Percentiles rank a stretch among this genome's conserved stretches.
Conservation (phyloP, 306 rosid species). For the Cicer pinnatifidum region DNA sequence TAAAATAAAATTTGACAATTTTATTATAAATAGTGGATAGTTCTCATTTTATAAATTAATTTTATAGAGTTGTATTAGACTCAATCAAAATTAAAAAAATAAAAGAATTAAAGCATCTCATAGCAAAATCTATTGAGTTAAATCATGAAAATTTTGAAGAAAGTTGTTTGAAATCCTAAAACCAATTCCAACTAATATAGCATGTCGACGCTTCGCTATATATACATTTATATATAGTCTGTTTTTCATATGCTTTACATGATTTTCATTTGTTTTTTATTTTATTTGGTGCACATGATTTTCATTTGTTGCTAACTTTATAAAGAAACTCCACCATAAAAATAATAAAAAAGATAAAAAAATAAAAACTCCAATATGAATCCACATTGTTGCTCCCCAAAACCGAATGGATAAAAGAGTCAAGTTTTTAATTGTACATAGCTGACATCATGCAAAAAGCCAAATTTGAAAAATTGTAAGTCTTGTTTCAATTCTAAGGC, state of each 20-base stretch:
- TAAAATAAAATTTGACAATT: too few species aligned
- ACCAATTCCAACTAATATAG: neutral
- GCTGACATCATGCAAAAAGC: constrained; percentile 41
- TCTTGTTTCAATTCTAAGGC: neutral
- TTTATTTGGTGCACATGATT: neutral
- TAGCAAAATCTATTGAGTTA: constrained; percentile 17
- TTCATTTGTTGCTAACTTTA: neutral
- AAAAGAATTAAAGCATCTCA: neutral
- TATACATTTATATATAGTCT: too few species aligned
- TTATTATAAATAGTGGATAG: too few species aligned
- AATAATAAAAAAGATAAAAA: too few species aligned
- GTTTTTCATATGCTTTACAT: too few species aligned
- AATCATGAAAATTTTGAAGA: constrained; percentile 25
- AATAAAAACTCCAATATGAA: neutral
- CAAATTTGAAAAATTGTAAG: neutral
- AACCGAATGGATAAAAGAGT: neutral
- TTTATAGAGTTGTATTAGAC: too few species aligned
- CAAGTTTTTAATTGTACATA: neutral
- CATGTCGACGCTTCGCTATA: neutral
- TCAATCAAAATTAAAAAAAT: too few species aligned
- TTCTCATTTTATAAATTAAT: too few species aligned
- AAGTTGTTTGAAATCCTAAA: constrained; percentile 14
- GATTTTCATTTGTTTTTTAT: too few species aligned
- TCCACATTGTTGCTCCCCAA: constrained; percentile 35
- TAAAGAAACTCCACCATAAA: neutral